Evolutionary conservation across 2,329 filamentous ascomycete species (phyloP), one percentile per base, ranked within the genome.

Genomic region (Arthrobotrys sphaeroides): DNA sequence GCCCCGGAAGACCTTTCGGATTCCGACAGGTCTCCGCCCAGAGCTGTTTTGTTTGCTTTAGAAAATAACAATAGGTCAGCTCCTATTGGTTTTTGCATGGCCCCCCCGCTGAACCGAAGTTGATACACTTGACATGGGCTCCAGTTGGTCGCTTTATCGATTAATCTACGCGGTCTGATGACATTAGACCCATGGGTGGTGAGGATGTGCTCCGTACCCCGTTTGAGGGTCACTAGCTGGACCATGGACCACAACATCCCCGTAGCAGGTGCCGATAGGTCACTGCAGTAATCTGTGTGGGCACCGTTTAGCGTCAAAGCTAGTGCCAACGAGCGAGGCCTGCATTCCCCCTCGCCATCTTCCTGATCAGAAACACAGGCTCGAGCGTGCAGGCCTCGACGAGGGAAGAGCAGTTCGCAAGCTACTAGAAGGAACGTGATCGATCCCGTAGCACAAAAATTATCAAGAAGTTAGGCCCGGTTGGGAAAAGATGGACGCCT

Each of bases 161-260:
- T 62, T 70, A 70, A 70, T 70, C 40, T 70, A 70, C 55, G 66
- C 66, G 64, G 55, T 60, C 31, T 57, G 47, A 55, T 55, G 51
- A 55, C 51, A 36, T 28, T 24, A 31, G 51, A 36, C 10, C 47
- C 51, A 55, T 38, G 51, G 51, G 18, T 38, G 31, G 16, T 18
- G 51, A 55, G 51, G 31, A n/a, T 55, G 16, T 40, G 16, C 12
- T 40, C 31, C 10, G 47, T 18, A 33, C n/a, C n/a, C n/a, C n/a
- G n/a, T n/a, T n/a, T n/a, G n/a, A n/a, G n/a, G n/a, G n/a, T n/a
- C n/a, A n/a, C n/a, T 49, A 28, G 20, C 45, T 26, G 12, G 7
- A 33, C 12, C 7, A 33, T 12, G 5, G 22, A 28, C 33, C 47
- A 33, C 47, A 53, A 20, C 47, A 33, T 33, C 47, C 47, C 24